Conservation (phyloP, 495 filamentous ascomycete species). For the Durotheca rogersii region DNA sequence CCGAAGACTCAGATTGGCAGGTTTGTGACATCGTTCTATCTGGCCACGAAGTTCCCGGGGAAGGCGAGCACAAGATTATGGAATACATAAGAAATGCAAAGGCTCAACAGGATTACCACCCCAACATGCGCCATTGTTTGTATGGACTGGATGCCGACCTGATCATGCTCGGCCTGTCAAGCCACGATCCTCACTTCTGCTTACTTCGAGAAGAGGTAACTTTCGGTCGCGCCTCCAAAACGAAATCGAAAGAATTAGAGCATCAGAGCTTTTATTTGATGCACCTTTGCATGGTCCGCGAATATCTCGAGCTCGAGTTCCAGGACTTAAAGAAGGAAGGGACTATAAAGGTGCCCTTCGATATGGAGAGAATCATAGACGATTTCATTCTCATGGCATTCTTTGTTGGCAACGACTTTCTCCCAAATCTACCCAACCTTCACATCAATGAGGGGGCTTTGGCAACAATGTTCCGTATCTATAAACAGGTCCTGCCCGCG, state of each 20-base stretch:
- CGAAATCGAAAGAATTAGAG: constrained; percentile 92
- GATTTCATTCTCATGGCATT: constrained; percentile 99
- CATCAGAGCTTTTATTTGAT: constrained; percentile 99
- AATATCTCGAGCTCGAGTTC: constrained; percentile 96
- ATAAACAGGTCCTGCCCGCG: constrained; percentile 85
- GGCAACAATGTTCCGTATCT: constrained; percentile 94
- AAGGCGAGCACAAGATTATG: constrained; percentile 99
- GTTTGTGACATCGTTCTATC: constrained; percentile 93
- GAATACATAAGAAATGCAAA: constrained; percentile 98
- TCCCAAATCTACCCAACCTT: constrained; percentile 92
- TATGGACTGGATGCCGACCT: constrained; percentile 98
- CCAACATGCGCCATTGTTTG: constrained; percentile 95
- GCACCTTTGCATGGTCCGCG: constrained; percentile 95
- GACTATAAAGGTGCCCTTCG: constrained; percentile 73
- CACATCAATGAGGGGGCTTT: constrained; percentile 99
- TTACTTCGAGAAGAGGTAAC: constrained; percentile 96
- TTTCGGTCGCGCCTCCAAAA: constrained; percentile 81
- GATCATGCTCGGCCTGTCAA: constrained; percentile 96
- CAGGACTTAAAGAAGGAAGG: constrained; percentile 84
- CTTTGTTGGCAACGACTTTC: constrained; percentile 99
- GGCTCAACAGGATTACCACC: constrained; percentile 87
- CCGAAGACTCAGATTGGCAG: constrained; percentile 96
- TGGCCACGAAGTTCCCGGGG: constrained; percentile 97
- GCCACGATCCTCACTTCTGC: constrained; percentile 98
- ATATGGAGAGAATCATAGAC: constrained; percentile 96